Conservation (phyloP, 78 protist genomes). For the Salpingoeca rosetta region DNA sequence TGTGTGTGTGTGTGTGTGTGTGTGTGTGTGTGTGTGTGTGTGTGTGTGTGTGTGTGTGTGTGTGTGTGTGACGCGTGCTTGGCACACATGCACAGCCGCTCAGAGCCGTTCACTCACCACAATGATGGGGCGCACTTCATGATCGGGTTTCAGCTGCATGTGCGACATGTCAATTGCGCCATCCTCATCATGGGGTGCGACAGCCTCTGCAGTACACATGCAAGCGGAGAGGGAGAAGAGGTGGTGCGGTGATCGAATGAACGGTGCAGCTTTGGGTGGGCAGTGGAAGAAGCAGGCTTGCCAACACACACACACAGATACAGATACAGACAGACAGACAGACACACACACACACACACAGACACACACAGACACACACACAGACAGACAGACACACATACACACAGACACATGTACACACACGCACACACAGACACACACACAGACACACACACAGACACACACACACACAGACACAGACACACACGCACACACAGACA, state of each 20-base stretch:
- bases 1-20: no score
- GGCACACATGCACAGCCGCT: no score
- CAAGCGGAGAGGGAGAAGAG: no score
- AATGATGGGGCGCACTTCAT: not conserved
- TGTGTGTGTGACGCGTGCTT: no score
- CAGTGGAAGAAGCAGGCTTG: not conserved
- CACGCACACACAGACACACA: not conserved
- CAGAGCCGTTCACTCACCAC: constrained; percentile 6
- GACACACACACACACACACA: constrained; percentile 10
- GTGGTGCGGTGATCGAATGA: no score
- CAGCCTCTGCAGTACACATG: no score
- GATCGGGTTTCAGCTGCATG: not conserved
- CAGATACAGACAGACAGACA: no score
- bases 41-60: no score
- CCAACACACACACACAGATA: constrained; percentile 13
- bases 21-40: no score
- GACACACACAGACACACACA: constrained; percentile 3
- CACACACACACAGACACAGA: constrained; percentile 11
- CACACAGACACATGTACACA: no score
- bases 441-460: constrained; percentile 5
- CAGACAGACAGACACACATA: not conserved
- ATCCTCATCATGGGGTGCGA: no score
- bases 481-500: not conserved
- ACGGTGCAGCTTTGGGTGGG: not conserved
- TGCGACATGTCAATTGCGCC: constrained; percentile 1